Percentiles rank a stretch among this genome's conserved stretches.
These are phyloP conservation scores for Lachancea dasiensis DNA, from an alignment of 805 yeast species.

Conservation along the genomic window DNA sequence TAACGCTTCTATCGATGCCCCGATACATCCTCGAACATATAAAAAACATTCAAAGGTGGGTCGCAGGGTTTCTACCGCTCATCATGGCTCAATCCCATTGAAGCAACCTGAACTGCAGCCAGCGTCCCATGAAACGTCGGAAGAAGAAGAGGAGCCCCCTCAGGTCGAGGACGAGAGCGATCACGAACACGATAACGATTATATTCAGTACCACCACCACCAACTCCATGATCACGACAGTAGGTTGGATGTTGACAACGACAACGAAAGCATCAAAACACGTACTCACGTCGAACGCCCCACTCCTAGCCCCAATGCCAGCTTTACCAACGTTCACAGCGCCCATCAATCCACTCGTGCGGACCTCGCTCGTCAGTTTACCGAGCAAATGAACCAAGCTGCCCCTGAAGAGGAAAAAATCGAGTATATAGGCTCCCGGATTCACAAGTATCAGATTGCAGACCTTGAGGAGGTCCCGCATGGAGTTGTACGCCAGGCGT, in stretches of 20 bases:
- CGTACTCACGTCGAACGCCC: too few species aligned
- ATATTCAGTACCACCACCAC: too few species aligned
- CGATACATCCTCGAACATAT: slow-evolving; percentile 43
- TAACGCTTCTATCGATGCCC: slow-evolving; percentile 67
- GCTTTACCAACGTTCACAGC: neutral
- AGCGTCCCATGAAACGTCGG: slow-evolving; percentile 39
- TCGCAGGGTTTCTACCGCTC: slow-evolving; percentile 13
- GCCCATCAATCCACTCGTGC: slow-evolving; percentile 3
- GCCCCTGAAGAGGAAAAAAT: slow-evolving; percentile 9
- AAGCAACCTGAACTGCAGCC: slow-evolving; percentile 55
- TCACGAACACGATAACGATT: slow-evolving; percentile 14
- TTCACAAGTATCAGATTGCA: slow-evolving; percentile 61
- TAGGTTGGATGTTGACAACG: slow-evolving; percentile 15
- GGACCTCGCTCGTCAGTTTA: slow-evolving; percentile 5
- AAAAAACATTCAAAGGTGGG: slow-evolving; percentile 21
- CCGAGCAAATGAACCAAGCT: slow-evolving; percentile 3
- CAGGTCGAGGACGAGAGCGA: neutral
- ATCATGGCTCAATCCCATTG: slow-evolving; percentile 40
- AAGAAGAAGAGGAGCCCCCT: slow-evolving; percentile 43
- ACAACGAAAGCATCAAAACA: neutral
- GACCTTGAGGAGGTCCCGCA: slow-evolving; percentile 96
- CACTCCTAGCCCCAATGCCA: slow-evolving; percentile 3
- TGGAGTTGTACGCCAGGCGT: slow-evolving; percentile 86
- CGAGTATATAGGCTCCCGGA: slow-evolving; percentile 25
- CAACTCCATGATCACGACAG: too few species aligned